Base-by-base conservation (phyloP, 1,284 basidiomycete species). In the Ganoderma sp. region DNA sequence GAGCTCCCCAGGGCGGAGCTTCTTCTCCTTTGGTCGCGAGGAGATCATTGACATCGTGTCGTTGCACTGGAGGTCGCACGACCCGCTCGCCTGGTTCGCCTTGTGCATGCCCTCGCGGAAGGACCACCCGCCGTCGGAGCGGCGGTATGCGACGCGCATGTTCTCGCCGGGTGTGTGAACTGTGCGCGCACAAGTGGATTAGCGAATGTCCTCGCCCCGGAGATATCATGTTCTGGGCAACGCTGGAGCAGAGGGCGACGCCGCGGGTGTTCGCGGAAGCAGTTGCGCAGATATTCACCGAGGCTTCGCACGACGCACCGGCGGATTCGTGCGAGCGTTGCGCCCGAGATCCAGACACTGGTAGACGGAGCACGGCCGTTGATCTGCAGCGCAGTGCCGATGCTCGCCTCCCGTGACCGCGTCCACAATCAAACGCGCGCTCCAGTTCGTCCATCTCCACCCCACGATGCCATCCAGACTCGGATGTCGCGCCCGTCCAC, bases 81-180 rank as follows among this genome's bases (percentile, higher is more conserved):
- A 71, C 37, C 64, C 48, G 22, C 68, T 41, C 12, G 71, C 64
- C 48, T 61, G 67, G 22, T 52, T 52, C 12, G 48, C 48, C 14
- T 12, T 10, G 48, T 52, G 22, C 32, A 60, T 54, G 25, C 65
- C 39, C 12, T 67, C 68, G 61, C 67, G 68, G 71, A 79, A 79
- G n/a, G 75, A 74, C 78, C 78, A 79, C 1, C 75, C 77, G 43
- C 78, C 78, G 63, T 79, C 77, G 2, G 73, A 71, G 3, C 77
- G 75, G 19, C 77, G 75, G 59, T 71, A 75, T 19, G 78, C 78
- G 52, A 78, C 73, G 64, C 78, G 78, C 78, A 79, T 79, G 69
- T 75, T 77, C 67, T 75, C 74, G 6, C 78, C 78, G 0, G 78
- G 78, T 19, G 69, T 69, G 67, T 77, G 77, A 10, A 71, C 78